Evolutionary conservation across 2,329 filamentous ascomycete genomes (phyloP), one percentile per base, ranked within the genome.

Genomic region (Ceratocystiopsis brevicomis): DNA sequence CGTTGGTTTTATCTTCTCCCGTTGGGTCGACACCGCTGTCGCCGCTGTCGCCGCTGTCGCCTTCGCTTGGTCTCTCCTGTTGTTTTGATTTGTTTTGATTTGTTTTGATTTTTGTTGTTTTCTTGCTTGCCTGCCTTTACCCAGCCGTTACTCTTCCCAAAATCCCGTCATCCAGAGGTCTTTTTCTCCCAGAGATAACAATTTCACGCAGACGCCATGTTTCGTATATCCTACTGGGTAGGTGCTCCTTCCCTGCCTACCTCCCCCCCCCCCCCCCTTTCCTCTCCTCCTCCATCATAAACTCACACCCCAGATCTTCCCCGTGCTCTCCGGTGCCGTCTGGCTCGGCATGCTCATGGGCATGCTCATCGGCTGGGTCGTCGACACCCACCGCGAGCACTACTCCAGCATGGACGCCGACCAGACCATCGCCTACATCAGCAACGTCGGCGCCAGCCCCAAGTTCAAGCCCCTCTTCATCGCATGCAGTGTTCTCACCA

Each of bases 381-480:
- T 73, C 36, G 60, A 72, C 52, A 59, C 60, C 5, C 58, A 79
- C 45, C 59, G 61, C n/a, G 64, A 61, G 1, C 63, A 64, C 49
- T 83, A 81, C 53, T 46, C 62, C 3, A 77, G 73, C 37, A 82
- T 85, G 76, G 57, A 62, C 17, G 39, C 48, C 0, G 48, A 51
- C 32, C 77, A 82, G 55, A 57, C 51, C 21, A 77, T 88, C 38
- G 75, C 82, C 48, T 86, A 78, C 63, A 84, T 83, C 54, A 80
- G 74, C 51, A 74, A 81, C 59, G 64, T 79, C 13, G 49, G 49
- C 44, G 76, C 73, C 48, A 73, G 72, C 18, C 56, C 57, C 35
- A 59, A 65, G 25, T 68, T 87, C 16, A 81, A 87, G 56, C 82
- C 83, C 3, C 67, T 88, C 48, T 90, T 90, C 65, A 78, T 90